These are phyloP conservation scores for Pichia sp. DNA, from an alignment of 1,139 yeast species.

Conservation along the genomic window DNA sequence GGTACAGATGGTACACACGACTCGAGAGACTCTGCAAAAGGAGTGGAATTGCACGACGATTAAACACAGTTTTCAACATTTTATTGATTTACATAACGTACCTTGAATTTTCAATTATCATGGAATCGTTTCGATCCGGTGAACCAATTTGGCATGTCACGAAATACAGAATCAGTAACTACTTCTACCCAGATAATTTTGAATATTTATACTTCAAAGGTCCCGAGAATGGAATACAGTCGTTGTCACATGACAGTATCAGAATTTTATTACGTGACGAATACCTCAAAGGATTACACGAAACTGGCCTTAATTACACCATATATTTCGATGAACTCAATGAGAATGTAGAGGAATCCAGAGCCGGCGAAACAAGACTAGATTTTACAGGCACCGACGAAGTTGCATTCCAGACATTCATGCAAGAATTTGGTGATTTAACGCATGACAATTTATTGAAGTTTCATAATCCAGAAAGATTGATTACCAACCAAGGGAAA, in stretches of 20 bases:
- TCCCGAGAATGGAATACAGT: not conserved
- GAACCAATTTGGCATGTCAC: constrained; percentile 20
- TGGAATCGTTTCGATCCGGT: constrained; percentile 2
- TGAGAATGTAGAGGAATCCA: not conserved
- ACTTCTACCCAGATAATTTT: not conserved
- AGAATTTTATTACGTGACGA: constrained; percentile 16
- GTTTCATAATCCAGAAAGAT: constrained; percentile 24
- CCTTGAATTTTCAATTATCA: not conserved
- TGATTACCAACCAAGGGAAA: constrained; percentile 20
- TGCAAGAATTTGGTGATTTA: constrained; percentile 15
- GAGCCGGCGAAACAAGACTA: not conserved
- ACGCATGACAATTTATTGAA: constrained; percentile 14
- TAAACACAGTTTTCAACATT: not conserved
- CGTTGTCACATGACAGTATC: constrained; percentile 10
- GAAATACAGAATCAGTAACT: constrained; percentile 1
- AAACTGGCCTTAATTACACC: constrained; percentile 10
- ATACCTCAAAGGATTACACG: constrained; percentile 14
- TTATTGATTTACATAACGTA: constrained; percentile 5
- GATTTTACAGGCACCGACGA: not conserved
- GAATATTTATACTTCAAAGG: not conserved
- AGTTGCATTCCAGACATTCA: constrained; percentile 16
- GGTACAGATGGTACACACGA: constrained; percentile 4
- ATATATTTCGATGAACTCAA: constrained; percentile 9
- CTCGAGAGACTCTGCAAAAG: constrained; percentile 5
- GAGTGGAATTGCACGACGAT: constrained; percentile 1